Conservation (phyloP, 805 yeast genomes). For the Candida fluviatilis region DNA sequence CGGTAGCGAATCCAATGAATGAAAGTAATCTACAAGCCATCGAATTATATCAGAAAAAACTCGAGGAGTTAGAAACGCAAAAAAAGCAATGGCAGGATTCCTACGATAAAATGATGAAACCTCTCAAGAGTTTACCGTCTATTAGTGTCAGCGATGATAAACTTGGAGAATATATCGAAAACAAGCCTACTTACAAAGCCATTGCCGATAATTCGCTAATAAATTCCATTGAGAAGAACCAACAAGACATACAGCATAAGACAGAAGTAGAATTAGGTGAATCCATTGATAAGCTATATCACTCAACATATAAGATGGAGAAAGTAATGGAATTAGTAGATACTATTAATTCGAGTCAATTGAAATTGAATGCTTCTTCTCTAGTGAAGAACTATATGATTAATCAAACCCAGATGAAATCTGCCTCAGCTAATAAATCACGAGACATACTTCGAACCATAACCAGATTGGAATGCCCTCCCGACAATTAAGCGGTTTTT, state of each 20-base stretch:
- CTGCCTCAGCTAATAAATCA: neutral
- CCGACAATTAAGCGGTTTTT: neutral
- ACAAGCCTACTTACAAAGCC: conserved; percentile 11
- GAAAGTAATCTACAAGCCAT: conserved; percentile 46
- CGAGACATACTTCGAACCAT: conserved; percentile 2
- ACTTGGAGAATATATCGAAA: conserved; percentile 16
- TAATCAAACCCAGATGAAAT: neutral
- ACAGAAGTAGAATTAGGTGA: conserved; percentile 18
- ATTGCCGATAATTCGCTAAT: conserved; percentile 13
- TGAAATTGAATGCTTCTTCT: conserved; percentile 14
- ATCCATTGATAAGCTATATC: conserved; percentile 36
- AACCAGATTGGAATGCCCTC: conserved; percentile 1
- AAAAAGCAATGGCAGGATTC: conserved; percentile 44
- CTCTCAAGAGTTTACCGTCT: conserved; percentile 12
- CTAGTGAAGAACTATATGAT: conserved; percentile 2
- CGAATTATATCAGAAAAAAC: conserved; percentile 40
- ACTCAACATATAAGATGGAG: conserved; percentile 24
- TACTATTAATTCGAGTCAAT: conserved; percentile 12
- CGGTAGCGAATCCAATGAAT: conserved; percentile 61
- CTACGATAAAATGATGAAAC: conserved; percentile 15
- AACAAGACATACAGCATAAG: conserved; percentile 9
- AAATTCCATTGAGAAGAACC: conserved; percentile 9
- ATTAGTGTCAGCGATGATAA: conserved; percentile 9
- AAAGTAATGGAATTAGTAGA: conserved; percentile 21
- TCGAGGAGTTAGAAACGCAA: conserved; percentile 42